Evolutionary conservation across 345 rosid species (phyloP).

Genomic region (Gossypium herbaceum): DNA sequence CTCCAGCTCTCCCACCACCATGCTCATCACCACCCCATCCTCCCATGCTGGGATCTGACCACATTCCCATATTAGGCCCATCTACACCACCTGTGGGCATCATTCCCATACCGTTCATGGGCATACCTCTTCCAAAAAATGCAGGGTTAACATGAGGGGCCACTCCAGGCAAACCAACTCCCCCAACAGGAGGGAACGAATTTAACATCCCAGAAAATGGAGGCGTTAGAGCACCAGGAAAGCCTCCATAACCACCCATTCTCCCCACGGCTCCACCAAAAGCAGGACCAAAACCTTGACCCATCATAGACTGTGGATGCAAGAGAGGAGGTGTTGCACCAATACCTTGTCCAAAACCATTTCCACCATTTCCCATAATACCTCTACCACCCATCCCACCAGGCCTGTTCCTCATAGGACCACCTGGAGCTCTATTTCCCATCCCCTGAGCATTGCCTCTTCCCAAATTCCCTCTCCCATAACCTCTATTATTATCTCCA

Average conservation of each 20-base stretch:
- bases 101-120: conserved; percentile 7
- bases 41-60: conserved; percentile 6
- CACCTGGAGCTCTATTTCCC: conserved; percentile 5
- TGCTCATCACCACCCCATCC: conserved; percentile 15
- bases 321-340: conserved; percentile 6
- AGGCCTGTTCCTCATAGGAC: conserved; percentile 6
- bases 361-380: conserved; percentile 11
- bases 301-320: conserved; percentile 14
- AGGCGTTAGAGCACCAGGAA: not conserved
- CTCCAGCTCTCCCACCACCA: conserved; percentile 16
- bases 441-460: conserved; percentile 10
- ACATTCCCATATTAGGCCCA: conserved; percentile 13
- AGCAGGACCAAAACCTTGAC: conserved; percentile 8
- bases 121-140: conserved; percentile 10
- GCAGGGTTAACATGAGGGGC: conserved; percentile 14
- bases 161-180: conserved; percentile 11
- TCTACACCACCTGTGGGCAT: conserved; percentile 3
- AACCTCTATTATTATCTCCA: conserved; percentile 5
- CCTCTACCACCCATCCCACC: conserved; percentile 15
- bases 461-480: conserved; percentile 14
- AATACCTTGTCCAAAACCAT: conserved; percentile 11
- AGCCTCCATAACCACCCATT: conserved; percentile 7
- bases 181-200: conserved; percentile 6
- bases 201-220: conserved; percentile 7
- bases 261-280: conserved; percentile 4